A percentile compares a stretch with the other conserved stretches of the same genome.
phyloP scores from a whole-genome alignment of 306 rosid species.

The Malus asiatica region DNA sequence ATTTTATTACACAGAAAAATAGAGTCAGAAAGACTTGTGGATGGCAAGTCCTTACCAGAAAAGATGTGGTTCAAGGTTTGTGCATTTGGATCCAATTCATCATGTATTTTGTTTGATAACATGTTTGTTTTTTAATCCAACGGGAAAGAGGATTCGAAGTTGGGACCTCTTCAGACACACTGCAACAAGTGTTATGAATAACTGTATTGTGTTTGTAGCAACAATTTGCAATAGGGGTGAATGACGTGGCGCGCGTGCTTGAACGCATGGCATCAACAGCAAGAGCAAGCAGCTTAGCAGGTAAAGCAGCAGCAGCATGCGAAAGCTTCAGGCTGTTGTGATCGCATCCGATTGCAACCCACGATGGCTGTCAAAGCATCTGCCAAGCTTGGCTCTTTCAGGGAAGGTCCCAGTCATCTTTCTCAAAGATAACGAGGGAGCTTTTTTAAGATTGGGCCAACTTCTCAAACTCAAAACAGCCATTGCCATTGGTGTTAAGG shows the following conservation, averaged over 20 bases:
- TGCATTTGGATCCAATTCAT: not conserved
- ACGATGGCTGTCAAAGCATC: conserved; percentile 71
- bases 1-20: conserved; percentile 37
- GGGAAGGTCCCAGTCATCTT: conserved; percentile 58
- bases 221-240: conserved; percentile 76
- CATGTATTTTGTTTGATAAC: not conserved
- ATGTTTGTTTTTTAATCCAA: not conserved
- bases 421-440: conserved; percentile 53
- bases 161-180: too few species aligned
- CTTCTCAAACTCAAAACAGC: conserved; percentile 71
- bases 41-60: conserved; percentile 55
- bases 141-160: too few species aligned
- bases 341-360: conserved; percentile 69
- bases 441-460: conserved; percentile 70
- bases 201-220: conserved; percentile 28
- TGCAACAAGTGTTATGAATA: not conserved
- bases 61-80: conserved; percentile 73
- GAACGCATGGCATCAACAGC: conserved; percentile 48
- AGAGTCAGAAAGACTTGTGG: conserved; percentile 35
- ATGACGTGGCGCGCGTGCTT: conserved; percentile 73
- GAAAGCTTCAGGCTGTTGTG: conserved; percentile 59
- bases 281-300: not conserved
- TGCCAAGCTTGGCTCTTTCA: conserved; percentile 61
- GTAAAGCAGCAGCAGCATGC: conserved; percentile 15
- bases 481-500: conserved; percentile 82